These are phyloP conservation scores for Penicillium sp. DNA, from an alignment of 2,329 filamentous ascomycete genomes.

Conservation along the genomic window DNA sequence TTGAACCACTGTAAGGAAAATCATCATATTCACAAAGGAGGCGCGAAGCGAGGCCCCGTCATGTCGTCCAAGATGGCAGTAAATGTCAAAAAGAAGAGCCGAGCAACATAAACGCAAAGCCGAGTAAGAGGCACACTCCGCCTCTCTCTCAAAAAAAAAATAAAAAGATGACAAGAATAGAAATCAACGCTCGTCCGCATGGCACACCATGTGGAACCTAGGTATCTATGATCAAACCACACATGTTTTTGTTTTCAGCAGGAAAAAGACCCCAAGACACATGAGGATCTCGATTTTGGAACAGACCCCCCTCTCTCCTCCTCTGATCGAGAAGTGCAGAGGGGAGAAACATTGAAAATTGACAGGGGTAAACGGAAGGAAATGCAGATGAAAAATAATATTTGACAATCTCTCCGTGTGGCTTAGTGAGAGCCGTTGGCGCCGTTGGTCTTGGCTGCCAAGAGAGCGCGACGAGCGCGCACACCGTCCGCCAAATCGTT, in stretches of 20 bases:
- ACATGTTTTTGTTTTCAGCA: not conserved
- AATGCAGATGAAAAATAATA: slow-evolving; percentile 3
- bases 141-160: not conserved
- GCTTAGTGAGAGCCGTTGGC: slow-evolving; percentile 24
- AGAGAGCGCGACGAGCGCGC: slow-evolving; percentile 59
- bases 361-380: not conserved
- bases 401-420: not conserved
- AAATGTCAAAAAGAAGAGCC: not conserved
- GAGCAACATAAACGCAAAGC: not conserved
- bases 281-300: too few species aligned
- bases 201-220: slow-evolving; percentile 7
- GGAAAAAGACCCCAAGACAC: too few species aligned
- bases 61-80: not conserved
- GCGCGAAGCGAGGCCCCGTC: not conserved
- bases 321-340: too few species aligned
- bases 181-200: slow-evolving; percentile 11
- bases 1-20: not conserved
- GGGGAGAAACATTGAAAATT: too few species aligned
- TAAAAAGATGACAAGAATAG: too few species aligned
- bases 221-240: slow-evolving; percentile 14
- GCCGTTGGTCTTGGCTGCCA: slow-evolving; percentile 26
- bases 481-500: slow-evolving; percentile 83
- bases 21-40: not conserved
- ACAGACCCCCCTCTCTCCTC: too few species aligned
- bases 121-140: too few species aligned